Evolutionary conservation across 1,284 basidiomycete genomes (phyloP).

Genomic region (Peniophora sp.): DNA sequence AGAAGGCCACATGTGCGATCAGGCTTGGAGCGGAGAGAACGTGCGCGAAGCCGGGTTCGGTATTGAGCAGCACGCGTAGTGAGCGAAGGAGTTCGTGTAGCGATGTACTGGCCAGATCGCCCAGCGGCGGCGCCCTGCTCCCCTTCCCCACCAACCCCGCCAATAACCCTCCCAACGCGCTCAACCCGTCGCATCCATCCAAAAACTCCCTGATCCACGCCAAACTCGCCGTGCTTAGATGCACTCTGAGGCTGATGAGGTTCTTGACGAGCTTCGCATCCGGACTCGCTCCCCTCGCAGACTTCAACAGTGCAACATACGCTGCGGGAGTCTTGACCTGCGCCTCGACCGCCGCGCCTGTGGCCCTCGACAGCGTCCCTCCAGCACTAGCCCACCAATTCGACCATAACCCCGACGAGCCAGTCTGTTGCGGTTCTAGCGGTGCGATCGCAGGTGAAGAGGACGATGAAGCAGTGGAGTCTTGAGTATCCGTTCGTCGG

Average conservation of each 20-base stretch:
- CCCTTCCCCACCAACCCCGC: constrained; percentile 53
- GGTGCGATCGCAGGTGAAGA: no score
- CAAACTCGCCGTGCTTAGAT: constrained; percentile 76
- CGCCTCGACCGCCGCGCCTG: constrained; percentile 21
- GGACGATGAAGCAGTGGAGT: no score
- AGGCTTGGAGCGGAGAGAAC: constrained; percentile 61
- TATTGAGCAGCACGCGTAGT: constrained; percentile 78
- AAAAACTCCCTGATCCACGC: constrained; percentile 79
- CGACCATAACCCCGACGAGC: constrained; percentile 52
- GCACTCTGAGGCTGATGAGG: constrained; percentile 78
- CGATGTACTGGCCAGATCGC: constrained; percentile 61
- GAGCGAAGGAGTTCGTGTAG: constrained; percentile 75
- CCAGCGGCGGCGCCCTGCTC: constrained; percentile 48
- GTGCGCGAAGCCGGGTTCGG: constrained; percentile 70
- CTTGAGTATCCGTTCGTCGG: neutral
- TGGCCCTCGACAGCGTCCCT: constrained; percentile 21
- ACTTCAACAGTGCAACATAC: constrained; percentile 54
- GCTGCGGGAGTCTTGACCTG: constrained; percentile 41
- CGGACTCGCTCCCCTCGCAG: constrained; percentile 30
- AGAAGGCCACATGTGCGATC: constrained; percentile 69
- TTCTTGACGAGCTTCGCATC: constrained; percentile 68
- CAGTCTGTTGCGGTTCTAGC: constrained; percentile 62
- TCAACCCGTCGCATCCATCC: constrained; percentile 55
- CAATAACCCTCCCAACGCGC: constrained; percentile 51
- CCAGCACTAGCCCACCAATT: constrained; percentile 68